Conservation (phyloP, 768 basidiomycete genomes). For the Hirschioporus abietinus region DNA sequence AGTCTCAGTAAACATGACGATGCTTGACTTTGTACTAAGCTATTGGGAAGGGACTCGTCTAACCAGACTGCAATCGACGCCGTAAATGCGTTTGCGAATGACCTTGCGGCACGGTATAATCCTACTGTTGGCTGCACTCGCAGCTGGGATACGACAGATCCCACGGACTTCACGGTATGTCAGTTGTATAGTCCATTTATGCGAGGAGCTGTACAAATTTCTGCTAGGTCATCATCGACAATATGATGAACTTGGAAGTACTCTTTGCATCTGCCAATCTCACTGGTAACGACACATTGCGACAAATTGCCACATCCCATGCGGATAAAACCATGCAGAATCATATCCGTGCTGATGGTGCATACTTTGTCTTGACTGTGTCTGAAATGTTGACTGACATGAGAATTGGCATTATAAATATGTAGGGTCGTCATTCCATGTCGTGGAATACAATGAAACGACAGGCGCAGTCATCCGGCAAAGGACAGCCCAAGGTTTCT, state of each 20-base stretch:
- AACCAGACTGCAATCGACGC: slow-evolving; percentile 53
- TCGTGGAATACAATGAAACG: slow-evolving; percentile 16
- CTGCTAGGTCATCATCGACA: slow-evolving; percentile 64
- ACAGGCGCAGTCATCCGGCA: slow-evolving; percentile 15
- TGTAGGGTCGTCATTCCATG: slow-evolving; percentile 18
- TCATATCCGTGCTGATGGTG: slow-evolving; percentile 61
- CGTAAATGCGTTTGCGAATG: slow-evolving; percentile 51
- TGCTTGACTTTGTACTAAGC: neutral
- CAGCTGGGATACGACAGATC: slow-evolving; percentile 58
- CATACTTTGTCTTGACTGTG: slow-evolving; percentile 11
- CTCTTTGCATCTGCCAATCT: slow-evolving; percentile 51
- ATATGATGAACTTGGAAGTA: slow-evolving; percentile 73
- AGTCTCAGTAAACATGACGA: slow-evolving; percentile 18
- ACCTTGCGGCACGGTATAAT: slow-evolving; percentile 53
- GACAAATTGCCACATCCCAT: slow-evolving; percentile 56
- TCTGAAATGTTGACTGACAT: neutral
- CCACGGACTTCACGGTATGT: slow-evolving; percentile 53
- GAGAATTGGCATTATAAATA: neutral
- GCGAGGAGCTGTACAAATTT: neutral
- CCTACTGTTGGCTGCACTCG: slow-evolving; percentile 60
- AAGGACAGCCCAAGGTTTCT: slow-evolving; percentile 18
- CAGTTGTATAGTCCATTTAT: neutral
- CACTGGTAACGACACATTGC: slow-evolving; percentile 53
- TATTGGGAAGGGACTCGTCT: slow-evolving; percentile 42
- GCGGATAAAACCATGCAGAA: slow-evolving; percentile 64